These are phyloP conservation scores for Stenocarpella maydis DNA, from an alignment of 2,329 filamentous ascomycete species.

Conservation along the genomic window DNA sequence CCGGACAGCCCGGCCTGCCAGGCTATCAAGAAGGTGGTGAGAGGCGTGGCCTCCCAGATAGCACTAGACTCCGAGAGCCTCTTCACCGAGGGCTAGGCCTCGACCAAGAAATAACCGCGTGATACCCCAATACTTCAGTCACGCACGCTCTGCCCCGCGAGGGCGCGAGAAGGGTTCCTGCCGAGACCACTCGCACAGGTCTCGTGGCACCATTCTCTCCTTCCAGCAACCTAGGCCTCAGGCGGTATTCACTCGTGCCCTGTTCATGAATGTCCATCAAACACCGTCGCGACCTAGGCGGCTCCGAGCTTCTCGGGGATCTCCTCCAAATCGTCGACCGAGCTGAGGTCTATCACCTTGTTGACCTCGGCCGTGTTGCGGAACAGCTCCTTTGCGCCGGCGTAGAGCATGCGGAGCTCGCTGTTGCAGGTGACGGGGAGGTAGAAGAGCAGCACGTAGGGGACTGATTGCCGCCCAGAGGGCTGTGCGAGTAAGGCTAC, in stretches of 20 bases:
- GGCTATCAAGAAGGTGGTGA: slow-evolving; percentile 83
- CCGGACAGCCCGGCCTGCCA: slow-evolving; percentile 90
- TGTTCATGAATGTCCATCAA: not conserved
- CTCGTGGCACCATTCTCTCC: not conserved
- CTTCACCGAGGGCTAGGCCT: slow-evolving; percentile 51
- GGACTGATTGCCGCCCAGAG: slow-evolving; percentile 85
- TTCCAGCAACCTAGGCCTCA: not conserved
- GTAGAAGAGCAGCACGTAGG: slow-evolving; percentile 95
- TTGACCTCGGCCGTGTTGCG: slow-evolving; percentile 91
- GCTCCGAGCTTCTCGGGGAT: slow-evolving; percentile 71
- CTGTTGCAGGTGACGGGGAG: slow-evolving; percentile 90
- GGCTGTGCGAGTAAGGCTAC: slow-evolving; percentile 57
- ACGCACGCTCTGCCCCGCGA: slow-evolving; percentile 11
- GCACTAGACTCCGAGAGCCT: slow-evolving; percentile 67
- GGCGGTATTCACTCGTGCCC: slow-evolving; percentile 4
- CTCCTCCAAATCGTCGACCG: slow-evolving; percentile 81
- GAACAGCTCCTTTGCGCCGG: slow-evolving; percentile 95
- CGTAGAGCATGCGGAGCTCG: slow-evolving; percentile 91
- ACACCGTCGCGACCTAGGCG: slow-evolving; percentile 38
- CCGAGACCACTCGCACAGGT: not conserved
- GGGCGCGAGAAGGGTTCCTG: not conserved
- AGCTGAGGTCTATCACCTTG: slow-evolving; percentile 84
- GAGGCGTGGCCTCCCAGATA: slow-evolving; percentile 71
- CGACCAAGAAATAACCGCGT: slow-evolving; percentile 7
- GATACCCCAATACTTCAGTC: slow-evolving; percentile 31